Evolutionary conservation across 2,329 filamentous ascomycete species (phyloP).

Genomic region (Penicillium sp.): DNA sequence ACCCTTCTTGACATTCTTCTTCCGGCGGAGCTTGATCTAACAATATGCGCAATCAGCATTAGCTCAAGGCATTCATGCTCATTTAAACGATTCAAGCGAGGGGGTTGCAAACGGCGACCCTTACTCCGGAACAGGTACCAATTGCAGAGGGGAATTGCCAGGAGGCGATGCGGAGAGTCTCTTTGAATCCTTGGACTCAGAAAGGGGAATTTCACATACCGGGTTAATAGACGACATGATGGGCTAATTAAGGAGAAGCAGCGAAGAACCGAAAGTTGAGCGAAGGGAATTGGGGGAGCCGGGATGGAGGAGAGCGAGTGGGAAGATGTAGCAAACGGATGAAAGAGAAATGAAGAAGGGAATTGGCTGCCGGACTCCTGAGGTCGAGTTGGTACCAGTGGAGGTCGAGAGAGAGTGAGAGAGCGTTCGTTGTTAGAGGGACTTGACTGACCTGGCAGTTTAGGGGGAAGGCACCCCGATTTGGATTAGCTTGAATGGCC

Average conservation of each 20-base stretch:
- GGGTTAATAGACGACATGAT: slow-evolving; percentile 60
- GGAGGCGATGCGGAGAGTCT: slow-evolving; percentile 22
- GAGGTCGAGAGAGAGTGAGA: slow-evolving; percentile 14
- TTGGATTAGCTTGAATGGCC: slow-evolving; percentile 30
- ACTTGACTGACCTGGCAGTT: slow-evolving; percentile 23
- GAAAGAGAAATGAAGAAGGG: slow-evolving; percentile 22
- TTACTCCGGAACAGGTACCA: slow-evolving; percentile 9
- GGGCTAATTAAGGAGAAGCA: slow-evolving; percentile 34
- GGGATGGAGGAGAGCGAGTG: slow-evolving; percentile 28
- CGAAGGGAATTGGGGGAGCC: slow-evolving; percentile 19
- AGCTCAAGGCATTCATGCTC: slow-evolving; percentile 12
- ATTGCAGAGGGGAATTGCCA: slow-evolving; percentile 29
- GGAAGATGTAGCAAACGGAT: slow-evolving; percentile 24
- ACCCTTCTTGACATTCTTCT: slow-evolving; percentile 99
- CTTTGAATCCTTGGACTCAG: slow-evolving; percentile 24
- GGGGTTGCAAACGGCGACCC: not conserved
- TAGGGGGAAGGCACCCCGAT: slow-evolving; percentile 23
- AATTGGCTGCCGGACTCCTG: slow-evolving; percentile 22
- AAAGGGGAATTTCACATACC: slow-evolving; percentile 50
- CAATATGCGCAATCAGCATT: slow-evolving; percentile 22
- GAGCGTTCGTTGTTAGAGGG: slow-evolving; percentile 12
- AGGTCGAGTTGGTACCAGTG: slow-evolving; percentile 21
- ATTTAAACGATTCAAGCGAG: slow-evolving; percentile 1
- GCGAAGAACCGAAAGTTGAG: slow-evolving; percentile 27
- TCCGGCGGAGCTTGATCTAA: slow-evolving; percentile 94